phyloP scores from a whole-genome alignment of 2,329 filamentous ascomycete genomes.

The Pseudofabraea citricarpa region DNA sequence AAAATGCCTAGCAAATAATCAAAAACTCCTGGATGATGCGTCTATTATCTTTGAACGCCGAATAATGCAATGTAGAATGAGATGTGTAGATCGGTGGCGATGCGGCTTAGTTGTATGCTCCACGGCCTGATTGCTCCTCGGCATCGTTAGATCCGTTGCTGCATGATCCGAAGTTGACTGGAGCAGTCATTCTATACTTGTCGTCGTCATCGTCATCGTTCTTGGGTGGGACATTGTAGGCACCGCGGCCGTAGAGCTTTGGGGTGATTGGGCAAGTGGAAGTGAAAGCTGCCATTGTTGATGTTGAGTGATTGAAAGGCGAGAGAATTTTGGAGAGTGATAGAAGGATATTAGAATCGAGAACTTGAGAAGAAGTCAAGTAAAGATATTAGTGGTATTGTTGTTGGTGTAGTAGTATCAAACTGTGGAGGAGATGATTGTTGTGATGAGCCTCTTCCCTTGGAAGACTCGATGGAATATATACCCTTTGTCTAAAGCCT shows the following conservation, averaged over 20 bases:
- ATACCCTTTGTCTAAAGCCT: not conserved
- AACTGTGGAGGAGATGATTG: too few species aligned
- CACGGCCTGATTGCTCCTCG: not conserved
- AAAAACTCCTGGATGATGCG: too few species aligned
- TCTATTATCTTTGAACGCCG: too few species aligned
- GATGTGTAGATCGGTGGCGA: too few species aligned
- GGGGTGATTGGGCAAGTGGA: not conserved
- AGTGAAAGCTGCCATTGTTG: conserved; percentile 1
- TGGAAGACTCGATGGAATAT: not conserved
- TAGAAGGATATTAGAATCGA: too few species aligned
- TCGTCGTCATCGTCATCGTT: not conserved
- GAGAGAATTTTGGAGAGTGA: too few species aligned
- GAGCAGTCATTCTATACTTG: not conserved
- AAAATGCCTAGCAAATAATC: too few species aligned
- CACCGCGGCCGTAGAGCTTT: conserved; percentile 1
- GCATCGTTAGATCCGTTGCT: not conserved
- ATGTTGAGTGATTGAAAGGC: not conserved
- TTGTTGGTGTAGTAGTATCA: not conserved
- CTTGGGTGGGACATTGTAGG: not conserved
- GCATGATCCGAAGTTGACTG: not conserved
- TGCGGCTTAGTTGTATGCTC: conserved; percentile 1
- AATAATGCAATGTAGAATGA: too few species aligned
- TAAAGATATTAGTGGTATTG: too few species aligned
- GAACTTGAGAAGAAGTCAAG: too few species aligned
- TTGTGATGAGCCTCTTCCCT: too few species aligned